phyloP scores from a whole-genome alignment of 805 yeast genomes.

The Lipomyces lipofer region DNA sequence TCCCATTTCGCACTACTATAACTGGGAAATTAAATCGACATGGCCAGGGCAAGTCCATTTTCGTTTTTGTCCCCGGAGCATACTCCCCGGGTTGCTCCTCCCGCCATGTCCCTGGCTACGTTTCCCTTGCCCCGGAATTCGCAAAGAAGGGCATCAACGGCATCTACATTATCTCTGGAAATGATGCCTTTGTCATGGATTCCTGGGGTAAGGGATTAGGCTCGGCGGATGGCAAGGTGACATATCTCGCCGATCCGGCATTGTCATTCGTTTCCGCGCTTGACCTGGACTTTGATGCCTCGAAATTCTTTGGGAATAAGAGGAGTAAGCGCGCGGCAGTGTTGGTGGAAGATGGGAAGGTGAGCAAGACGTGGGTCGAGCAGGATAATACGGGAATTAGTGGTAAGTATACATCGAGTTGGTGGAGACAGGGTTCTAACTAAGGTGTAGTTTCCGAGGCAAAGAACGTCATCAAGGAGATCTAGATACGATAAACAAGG shows the following conservation, averaged over 20 bases:
- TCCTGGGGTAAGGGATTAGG: conserved; percentile 65
- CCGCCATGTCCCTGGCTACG: conserved; percentile 71
- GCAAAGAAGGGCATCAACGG: conserved; percentile 62
- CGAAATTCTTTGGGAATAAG: conserved; percentile 70
- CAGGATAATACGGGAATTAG: conserved; percentile 77
- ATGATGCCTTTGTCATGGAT: conserved; percentile 80
- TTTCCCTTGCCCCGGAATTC: conserved; percentile 53
- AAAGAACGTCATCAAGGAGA: conserved; percentile 32
- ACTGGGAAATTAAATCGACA: background rate
- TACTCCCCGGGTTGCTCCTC: conserved; percentile 79
- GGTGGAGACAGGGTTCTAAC: too few species aligned
- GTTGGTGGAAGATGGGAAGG: conserved; percentile 72
- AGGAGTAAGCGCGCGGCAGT: conserved; percentile 78
- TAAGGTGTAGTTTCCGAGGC: conserved; percentile 17
- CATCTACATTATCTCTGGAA: conserved; percentile 72
- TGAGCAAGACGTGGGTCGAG: conserved; percentile 66
- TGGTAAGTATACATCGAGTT: conserved; percentile 40
- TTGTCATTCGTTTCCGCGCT: conserved; percentile 68
- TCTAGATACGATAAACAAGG: conserved; percentile 21
- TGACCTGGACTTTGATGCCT: conserved; percentile 73
- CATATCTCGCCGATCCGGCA: conserved; percentile 75
- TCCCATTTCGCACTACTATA: background rate
- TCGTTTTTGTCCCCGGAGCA: conserved; percentile 73
- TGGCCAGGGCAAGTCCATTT: conserved; percentile 52
- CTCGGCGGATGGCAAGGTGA: conserved; percentile 41